Evolutionary conservation across 768 basidiomycete species (phyloP), one percentile per base, ranked within the genome.

Genomic region (Rubroboletus pulcherrimus): DNA sequence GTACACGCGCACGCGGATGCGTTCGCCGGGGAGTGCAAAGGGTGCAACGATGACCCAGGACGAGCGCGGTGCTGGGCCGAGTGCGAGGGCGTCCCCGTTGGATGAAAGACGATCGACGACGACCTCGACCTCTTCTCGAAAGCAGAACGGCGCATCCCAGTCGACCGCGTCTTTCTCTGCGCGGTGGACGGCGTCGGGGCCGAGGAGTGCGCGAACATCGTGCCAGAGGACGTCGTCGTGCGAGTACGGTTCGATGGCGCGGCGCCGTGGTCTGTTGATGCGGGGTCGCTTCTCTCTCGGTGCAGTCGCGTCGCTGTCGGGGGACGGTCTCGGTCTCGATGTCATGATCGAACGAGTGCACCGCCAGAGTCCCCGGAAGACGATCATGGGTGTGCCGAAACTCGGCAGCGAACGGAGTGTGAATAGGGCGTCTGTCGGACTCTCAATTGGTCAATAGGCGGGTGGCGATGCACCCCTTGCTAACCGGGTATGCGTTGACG

Each of bases 21-120:
- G 81, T 70, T 99, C 96, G 9, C 87, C 87, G 0, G 93, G 92
- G 9, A 98, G 78, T 2, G 86, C 81, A 60, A 94, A 91, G 0
- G 96, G 96, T 0, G 89, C 82, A 34, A 91, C 77, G 35, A 98
- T 75, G 1, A 87, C 87, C 92, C 96, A 98, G 24, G 85, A 80
- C 0, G 78, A 77, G 51, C 70, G 72, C 5, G 78, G 69, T 0
- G 73, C 69, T 10, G 78, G 75, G 5, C 80, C 76, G 11, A 81
- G 63, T 0, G 84, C 88, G 14, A 93, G 74, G 0, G 85, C 86
- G 76, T 61, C 57, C 83, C 88, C 87, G 57, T 75, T 78, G 0
- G 86, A 85, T 42, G 87, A 81, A 21, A 95, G 72, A 55, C 70
- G 77, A 53, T 77, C 80, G 10, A 92, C 85, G 49, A 79, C 77